These are phyloP conservation scores for Desmodesmus armatus DNA, from an alignment of 139 green algal genomes.

Conservation along the genomic window DNA sequence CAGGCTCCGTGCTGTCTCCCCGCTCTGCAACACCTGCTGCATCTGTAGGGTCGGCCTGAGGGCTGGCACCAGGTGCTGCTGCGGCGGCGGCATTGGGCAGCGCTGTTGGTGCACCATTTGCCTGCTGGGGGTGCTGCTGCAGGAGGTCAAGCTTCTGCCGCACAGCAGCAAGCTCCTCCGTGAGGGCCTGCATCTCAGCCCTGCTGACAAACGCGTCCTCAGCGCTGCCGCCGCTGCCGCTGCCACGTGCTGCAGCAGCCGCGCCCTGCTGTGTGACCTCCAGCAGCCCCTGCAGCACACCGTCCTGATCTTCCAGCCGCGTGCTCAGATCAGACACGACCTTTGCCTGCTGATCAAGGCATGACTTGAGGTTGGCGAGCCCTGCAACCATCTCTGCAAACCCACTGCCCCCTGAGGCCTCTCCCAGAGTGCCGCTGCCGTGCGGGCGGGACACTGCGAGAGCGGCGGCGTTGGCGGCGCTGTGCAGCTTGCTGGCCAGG, in stretches of 20 bases:
- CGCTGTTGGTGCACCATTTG: background rate
- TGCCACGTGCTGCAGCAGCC: background rate
- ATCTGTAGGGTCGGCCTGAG: conserved; percentile 5
- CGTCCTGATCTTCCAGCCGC: conserved; percentile 11
- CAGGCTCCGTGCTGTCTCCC: conserved; percentile 20
- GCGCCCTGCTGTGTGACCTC: background rate
- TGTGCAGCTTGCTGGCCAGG: conserved; percentile 19
- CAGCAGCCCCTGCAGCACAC: background rate
- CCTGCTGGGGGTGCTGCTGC: conserved; percentile 4
- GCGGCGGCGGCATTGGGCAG: background rate
- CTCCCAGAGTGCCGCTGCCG: conserved; percentile 2
- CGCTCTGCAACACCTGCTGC: background rate
- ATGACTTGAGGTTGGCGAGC: conserved; percentile 28
- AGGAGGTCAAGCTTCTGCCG: background rate
- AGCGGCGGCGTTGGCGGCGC: conserved; percentile 13
- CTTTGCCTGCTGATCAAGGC: conserved; percentile 17
- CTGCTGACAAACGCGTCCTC: background rate
- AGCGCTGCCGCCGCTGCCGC: background rate
- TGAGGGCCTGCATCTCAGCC: background rate
- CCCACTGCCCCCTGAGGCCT: background rate
- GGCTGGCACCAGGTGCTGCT: background rate
- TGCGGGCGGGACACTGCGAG: background rate
- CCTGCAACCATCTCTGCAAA: conserved; percentile 32
- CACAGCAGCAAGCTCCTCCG: background rate
- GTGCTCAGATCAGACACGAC: background rate